A percentile compares a stretch with the other conserved stretches of the same genome.
phyloP scores from a whole-genome alignment of 345 rosid species.

The Lepidium africanum region DNA sequence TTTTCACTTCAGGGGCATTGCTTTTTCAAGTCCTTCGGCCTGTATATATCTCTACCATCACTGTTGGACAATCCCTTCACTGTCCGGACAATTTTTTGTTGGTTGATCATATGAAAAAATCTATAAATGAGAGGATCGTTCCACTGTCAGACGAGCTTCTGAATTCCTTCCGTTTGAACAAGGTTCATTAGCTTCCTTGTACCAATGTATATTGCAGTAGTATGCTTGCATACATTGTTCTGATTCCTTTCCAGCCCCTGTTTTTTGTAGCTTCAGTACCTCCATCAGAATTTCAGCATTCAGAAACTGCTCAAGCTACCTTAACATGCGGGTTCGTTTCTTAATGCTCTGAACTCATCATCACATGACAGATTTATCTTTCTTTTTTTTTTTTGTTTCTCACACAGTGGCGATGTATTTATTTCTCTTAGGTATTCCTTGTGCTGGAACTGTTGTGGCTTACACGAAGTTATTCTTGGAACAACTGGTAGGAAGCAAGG shows the following conservation, averaged over 20 bases:
- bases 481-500: constrained; percentile 97
- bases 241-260: constrained; percentile 49
- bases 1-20: constrained; percentile 58
- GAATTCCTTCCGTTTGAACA: constrained; percentile 43
- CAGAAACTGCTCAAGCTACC: constrained; percentile 66
- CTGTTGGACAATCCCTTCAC: constrained; percentile 53
- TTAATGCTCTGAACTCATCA: constrained; percentile 4
- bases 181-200: constrained; percentile 41
- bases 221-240: constrained; percentile 3
- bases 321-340: constrained; percentile 82
- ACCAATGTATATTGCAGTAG: not conserved
- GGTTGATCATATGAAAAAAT: constrained; percentile 43
- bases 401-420: not conserved
- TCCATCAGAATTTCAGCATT: constrained; percentile 77
- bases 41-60: constrained; percentile 65
- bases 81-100: constrained; percentile 30
- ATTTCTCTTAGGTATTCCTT: constrained; percentile 59
- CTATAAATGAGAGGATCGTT: constrained; percentile 47
- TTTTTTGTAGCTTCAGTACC: constrained; percentile 64
- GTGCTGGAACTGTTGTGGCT: constrained; percentile 81
- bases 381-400: not conserved
- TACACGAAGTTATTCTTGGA: constrained; percentile 90
- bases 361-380: constrained; percentile 1
- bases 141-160: constrained; percentile 36
- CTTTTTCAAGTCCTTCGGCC: constrained; percentile 64